Conservation (phyloP, 495 filamentous ascomycete genomes). For the Evansstolkia leycettana region DNA sequence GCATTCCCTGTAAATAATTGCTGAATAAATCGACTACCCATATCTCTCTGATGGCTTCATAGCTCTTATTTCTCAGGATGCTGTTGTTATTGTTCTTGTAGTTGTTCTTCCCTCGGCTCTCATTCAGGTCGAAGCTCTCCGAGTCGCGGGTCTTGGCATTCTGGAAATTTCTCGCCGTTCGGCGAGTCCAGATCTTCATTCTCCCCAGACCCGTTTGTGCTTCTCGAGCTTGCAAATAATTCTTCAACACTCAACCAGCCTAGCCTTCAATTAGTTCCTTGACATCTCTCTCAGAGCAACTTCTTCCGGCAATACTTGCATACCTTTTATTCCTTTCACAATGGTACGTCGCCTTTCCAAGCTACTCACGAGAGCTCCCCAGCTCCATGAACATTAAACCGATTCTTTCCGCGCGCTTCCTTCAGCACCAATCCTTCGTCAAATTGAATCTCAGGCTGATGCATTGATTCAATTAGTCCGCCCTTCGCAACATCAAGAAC, state of each 20-base stretch:
- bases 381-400: no score
- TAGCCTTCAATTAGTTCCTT: slow-evolving; percentile 1
- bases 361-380: no score
- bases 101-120: slow-evolving; percentile 2
- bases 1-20: no score
- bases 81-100: no score
- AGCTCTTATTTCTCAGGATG: no score
- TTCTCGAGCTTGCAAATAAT: slow-evolving; percentile 23
- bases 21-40: no score
- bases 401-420: no score
- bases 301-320: neutral
- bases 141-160: slow-evolving; percentile 42
- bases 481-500: slow-evolving; percentile 90
- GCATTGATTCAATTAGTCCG: slow-evolving; percentile 20
- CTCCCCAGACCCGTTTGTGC: slow-evolving; percentile 16
- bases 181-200: slow-evolving; percentile 25
- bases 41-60: no score
- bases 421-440: no score
- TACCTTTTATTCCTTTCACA: slow-evolving; percentile 4
- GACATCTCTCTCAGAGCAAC: neutral
- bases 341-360: slow-evolving; percentile 14
- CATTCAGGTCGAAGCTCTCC: no score
- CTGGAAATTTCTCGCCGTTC: slow-evolving; percentile 39
- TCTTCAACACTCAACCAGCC: slow-evolving; percentile 12
- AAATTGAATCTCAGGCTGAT: no score